These are phyloP conservation scores for Bryoerythrophyllum caledonicum DNA, from an alignment of 225 moss, liverwort and hornwort genomes.

Conservation along the genomic window DNA sequence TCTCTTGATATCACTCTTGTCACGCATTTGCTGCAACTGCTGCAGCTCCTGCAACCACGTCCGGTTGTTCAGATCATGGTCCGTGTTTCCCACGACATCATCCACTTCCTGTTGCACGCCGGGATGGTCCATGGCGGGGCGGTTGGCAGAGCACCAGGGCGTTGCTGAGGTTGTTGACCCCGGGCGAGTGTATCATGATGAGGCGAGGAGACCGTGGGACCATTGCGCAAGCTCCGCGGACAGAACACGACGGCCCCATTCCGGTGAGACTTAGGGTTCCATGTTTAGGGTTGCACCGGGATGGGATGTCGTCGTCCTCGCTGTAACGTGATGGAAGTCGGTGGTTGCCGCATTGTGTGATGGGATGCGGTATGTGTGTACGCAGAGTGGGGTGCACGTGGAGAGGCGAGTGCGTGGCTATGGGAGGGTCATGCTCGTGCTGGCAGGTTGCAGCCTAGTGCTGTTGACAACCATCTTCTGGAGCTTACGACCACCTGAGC, in stretches of 20 bases:
- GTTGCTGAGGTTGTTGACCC: not conserved
- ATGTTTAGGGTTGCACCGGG: not conserved
- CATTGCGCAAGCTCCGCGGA: not conserved
- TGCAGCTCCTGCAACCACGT: no score
- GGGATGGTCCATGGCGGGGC: not conserved
- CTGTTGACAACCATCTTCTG: conserved; percentile 22
- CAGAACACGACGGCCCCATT: not conserved
- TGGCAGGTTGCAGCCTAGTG: conserved; percentile 28
- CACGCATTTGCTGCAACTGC: not conserved
- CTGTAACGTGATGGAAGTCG: not conserved
- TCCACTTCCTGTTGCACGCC: not conserved
- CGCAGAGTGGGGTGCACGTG: conserved; percentile 19
- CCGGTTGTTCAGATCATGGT: not conserved
- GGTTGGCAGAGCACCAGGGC: not conserved
- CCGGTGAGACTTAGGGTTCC: not conserved
- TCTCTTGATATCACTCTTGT: not conserved
- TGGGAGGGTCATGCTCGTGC: not conserved
- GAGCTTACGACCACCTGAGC: conserved; percentile 4
- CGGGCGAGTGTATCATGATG: not conserved
- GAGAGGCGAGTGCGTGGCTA: not conserved
- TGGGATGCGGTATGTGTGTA: not conserved
- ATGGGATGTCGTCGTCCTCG: no score
- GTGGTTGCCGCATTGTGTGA: not conserved
- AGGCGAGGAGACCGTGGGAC: conserved; percentile 12
- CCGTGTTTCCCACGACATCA: not conserved